Percentiles rank a stretch among this genome's conserved stretches.
Conservation (phyloP, 2,329 filamentous ascomycete species). For the Scytalidium lignicola region DNA sequence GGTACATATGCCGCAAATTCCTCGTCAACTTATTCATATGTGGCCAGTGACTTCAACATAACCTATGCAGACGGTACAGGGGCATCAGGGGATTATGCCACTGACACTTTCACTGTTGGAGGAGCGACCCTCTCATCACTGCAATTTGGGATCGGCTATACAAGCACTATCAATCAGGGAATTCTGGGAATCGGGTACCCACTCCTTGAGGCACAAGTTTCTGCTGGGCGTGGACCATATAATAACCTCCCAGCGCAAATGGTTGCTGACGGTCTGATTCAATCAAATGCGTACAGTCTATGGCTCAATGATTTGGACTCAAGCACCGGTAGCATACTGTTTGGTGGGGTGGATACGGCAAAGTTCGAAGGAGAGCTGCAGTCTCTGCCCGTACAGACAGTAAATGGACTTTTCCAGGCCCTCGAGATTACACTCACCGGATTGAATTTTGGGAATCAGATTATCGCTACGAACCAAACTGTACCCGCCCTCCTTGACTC, state of each 20-base stretch:
- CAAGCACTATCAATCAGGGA: constrained; percentile 56
- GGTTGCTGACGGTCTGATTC: constrained; percentile 54
- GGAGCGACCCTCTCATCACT: constrained; percentile 47
- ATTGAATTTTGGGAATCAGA: constrained; percentile 39
- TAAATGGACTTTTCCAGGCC: constrained; percentile 48
- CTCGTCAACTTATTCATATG: constrained; percentile 71
- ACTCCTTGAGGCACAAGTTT: constrained; percentile 70
- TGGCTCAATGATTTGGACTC: constrained; percentile 70
- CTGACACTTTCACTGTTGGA: constrained; percentile 63
- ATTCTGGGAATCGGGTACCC: constrained; percentile 84
- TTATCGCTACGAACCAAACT: constrained; percentile 43
- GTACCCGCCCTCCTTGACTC: constrained; percentile 66
- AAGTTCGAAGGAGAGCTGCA: constrained; percentile 59
- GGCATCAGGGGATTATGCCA: constrained; percentile 73
- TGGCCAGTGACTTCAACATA: constrained; percentile 79
- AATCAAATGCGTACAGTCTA: constrained; percentile 65
- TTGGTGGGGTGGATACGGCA: constrained; percentile 67
- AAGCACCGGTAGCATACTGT: constrained; percentile 62
- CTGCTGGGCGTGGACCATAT: constrained; percentile 50
- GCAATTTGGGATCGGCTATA: constrained; percentile 71
- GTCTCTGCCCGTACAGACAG: constrained; percentile 60
- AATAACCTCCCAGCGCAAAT: constrained; percentile 65
- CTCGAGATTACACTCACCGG: constrained; percentile 66
- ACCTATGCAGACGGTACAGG: constrained; percentile 79
- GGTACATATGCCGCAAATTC: constrained; percentile 66